Conservation (phyloP, 2,329 filamentous ascomycete species). For the Diaporthe sp. region DNA sequence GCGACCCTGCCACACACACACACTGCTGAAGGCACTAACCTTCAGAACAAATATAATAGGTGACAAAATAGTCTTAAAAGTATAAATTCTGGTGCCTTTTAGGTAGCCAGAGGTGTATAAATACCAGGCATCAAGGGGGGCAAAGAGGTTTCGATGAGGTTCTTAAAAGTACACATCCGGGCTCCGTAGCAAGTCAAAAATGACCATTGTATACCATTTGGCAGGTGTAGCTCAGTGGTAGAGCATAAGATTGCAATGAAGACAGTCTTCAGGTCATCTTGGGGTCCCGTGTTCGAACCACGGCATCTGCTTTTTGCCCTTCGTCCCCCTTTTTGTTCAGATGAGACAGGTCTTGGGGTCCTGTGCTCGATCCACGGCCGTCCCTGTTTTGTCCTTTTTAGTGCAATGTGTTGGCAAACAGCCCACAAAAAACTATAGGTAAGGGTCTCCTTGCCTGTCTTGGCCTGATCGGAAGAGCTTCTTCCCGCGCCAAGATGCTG, state of each 20-base stretch:
- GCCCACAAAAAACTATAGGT: no score
- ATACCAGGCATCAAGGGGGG: no score
- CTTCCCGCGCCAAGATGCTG: constrained; percentile 3
- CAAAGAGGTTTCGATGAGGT: no score
- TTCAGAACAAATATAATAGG: no score
- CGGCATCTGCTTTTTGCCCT: not conserved
- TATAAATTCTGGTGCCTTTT: no score
- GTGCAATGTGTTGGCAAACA: not conserved
- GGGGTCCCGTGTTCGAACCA: not conserved
- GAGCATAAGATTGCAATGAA: constrained; percentile 7
- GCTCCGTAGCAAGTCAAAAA: no score
- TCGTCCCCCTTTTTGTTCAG: not conserved
- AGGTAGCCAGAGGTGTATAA: no score
- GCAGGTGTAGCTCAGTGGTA: not conserved
- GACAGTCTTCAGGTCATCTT: not conserved
- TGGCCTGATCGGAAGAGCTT: not conserved
- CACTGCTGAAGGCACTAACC: no score
- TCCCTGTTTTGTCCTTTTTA: not conserved
- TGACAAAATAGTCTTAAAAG: no score
- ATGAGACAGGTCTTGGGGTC: constrained; percentile 20
- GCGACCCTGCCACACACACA: no score
- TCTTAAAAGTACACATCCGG: no score
- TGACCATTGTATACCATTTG: no score
- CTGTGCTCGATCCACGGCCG: constrained; percentile 1
- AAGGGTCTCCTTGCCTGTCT: not conserved